These are phyloP conservation scores for Penicillium silybi DNA, from an alignment of 495 filamentous ascomycete species.

Conservation along the genomic window DNA sequence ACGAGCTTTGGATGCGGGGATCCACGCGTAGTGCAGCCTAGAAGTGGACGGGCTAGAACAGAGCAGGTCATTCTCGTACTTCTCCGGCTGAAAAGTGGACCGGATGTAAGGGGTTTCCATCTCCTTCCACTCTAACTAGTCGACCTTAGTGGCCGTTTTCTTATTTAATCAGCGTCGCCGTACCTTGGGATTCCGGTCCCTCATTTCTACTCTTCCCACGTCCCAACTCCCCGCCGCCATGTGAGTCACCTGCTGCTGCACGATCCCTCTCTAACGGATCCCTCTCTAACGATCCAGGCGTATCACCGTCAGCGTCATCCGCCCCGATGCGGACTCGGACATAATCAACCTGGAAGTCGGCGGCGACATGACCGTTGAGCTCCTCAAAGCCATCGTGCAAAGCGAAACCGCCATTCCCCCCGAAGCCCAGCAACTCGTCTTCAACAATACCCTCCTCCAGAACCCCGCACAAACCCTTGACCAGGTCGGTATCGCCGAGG, in stretches of 20 bases:
- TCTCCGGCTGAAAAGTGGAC: neutral
- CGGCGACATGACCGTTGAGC: slow-evolving; percentile 76
- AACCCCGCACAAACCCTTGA: slow-evolving; percentile 76
- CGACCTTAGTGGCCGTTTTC: too few species aligned
- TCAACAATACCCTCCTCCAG: slow-evolving; percentile 78
- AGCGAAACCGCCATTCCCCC: slow-evolving; percentile 55
- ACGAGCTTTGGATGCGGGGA: neutral
- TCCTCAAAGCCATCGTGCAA: slow-evolving; percentile 79
- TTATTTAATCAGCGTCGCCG: neutral
- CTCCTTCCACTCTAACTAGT: neutral
- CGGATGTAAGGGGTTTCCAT: neutral
- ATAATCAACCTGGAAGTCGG: slow-evolving; percentile 81
- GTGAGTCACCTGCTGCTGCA: neutral
- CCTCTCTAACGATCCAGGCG: slow-evolving; percentile 48
- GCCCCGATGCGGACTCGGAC: slow-evolving; percentile 68
- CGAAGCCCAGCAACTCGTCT: slow-evolving; percentile 60
- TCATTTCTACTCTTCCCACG: neutral
- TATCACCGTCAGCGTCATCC: slow-evolving; percentile 82
- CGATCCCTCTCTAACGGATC: too few species aligned
- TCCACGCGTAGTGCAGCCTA: neutral
- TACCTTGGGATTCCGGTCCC: neutral
- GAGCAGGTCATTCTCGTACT: neutral
- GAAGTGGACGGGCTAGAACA: neutral
- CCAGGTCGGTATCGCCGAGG: slow-evolving; percentile 77
- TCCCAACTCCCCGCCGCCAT: neutral